These are phyloP conservation scores for Termitomyces sp. DNA, from an alignment of 1,284 basidiomycete species.

Conservation along the genomic window DNA sequence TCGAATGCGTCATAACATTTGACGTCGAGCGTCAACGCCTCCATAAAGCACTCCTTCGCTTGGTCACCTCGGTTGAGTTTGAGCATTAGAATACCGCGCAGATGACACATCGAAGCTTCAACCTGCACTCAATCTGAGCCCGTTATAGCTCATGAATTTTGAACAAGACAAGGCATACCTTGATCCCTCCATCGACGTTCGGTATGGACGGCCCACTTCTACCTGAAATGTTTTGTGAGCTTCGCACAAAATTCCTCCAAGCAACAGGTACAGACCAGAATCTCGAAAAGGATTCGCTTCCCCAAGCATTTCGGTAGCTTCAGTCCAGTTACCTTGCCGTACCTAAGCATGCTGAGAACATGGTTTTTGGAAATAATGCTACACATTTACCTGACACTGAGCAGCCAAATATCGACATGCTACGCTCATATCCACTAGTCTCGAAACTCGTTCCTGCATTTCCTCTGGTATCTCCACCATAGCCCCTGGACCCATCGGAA, in stretches of 20 bases:
- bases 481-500: slow-evolving; percentile 65
- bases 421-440: slow-evolving; percentile 86
- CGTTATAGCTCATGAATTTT: neutral
- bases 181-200: slow-evolving; percentile 82
- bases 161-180: slow-evolving; percentile 37
- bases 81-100: slow-evolving; percentile 91
- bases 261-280: slow-evolving; percentile 40
- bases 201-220: slow-evolving; percentile 65
- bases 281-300: slow-evolving; percentile 84
- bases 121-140: slow-evolving; percentile 46
- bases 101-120: slow-evolving; percentile 91
- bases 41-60: slow-evolving; percentile 93
- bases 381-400: slow-evolving; percentile 72
- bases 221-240: slow-evolving; percentile 26
- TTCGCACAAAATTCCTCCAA: neutral
- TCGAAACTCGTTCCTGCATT: slow-evolving; percentile 58
- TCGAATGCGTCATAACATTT: slow-evolving; percentile 97
- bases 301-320: slow-evolving; percentile 91
- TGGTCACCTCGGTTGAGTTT: slow-evolving; percentile 86
- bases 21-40: slow-evolving; percentile 90
- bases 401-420: slow-evolving; percentile 93
- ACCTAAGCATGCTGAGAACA: slow-evolving; percentile 35
- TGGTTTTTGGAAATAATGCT: slow-evolving; percentile 6
- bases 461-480: slow-evolving; percentile 61
- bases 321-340: slow-evolving; percentile 88